Conservation (phyloP, 2,329 filamentous ascomycete genomes). For the Pseudogymnoascus sp. region DNA sequence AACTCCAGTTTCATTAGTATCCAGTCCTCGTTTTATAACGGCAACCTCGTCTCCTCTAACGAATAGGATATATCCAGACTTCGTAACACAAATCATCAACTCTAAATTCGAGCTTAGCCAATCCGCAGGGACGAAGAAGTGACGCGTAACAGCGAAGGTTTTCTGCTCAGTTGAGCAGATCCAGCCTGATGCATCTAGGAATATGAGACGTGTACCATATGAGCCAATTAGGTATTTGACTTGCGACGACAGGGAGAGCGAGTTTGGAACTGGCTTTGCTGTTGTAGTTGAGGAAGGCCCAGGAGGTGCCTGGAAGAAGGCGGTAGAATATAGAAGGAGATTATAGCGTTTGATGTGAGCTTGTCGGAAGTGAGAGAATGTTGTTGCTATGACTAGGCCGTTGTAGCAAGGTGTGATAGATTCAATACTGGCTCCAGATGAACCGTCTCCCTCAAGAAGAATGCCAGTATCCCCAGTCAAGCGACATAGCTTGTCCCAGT, state of each 20-base stretch:
- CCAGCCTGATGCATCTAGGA: neutral
- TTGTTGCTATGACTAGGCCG: neutral
- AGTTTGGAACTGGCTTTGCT: neutral
- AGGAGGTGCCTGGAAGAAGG: neutral
- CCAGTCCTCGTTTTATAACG: neutral
- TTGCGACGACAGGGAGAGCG: neutral
- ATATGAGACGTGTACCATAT: neutral
- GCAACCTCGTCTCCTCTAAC: neutral
- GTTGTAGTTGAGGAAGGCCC: neutral
- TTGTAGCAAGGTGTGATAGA: neutral
- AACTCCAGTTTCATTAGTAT: neutral
- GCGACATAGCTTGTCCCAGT: neutral
- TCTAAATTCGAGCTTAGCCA: neutral
- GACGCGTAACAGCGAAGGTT: neutral
- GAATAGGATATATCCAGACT: neutral
- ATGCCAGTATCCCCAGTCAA: neutral
- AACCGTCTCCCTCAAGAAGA: neutral
- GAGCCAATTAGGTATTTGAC: neutral
- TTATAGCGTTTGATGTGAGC: neutral
- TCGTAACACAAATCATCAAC: neutral
- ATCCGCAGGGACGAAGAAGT: neutral
- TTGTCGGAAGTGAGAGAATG: neutral
- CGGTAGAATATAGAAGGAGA: neutral
- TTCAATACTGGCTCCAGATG: neutral
- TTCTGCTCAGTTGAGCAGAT: neutral